Percentiles rank a stretch among this genome's conserved stretches.
Evolutionary conservation across 169 alveolate genomes (phyloP).

Genomic region (Plasmodium gonderi): DNA sequence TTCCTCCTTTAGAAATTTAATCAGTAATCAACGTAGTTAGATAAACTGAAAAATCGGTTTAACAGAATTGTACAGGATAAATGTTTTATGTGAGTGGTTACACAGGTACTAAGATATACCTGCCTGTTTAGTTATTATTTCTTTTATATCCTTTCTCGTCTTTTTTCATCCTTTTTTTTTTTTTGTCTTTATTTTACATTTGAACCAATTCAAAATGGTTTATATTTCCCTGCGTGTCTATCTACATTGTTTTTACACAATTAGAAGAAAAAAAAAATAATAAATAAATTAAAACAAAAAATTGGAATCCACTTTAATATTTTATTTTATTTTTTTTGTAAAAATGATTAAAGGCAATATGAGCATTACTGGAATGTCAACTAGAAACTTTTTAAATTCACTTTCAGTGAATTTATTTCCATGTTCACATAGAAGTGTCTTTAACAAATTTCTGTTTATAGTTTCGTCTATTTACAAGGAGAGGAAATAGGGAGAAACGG

Average conservation of each 20-base stretch:
- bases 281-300: too few relatives aligned
- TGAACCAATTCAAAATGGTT: constrained; percentile 35
- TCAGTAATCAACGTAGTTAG: constrained; percentile 28
- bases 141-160: not conserved
- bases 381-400: constrained; percentile 50
- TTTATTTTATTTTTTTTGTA: constrained; percentile 1
- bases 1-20: not conserved
- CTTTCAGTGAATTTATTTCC: constrained; percentile 67
- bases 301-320: not conserved
- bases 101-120: not conserved
- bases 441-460: constrained; percentile 23
- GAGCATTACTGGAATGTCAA: constrained; percentile 46
- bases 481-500: not conserved
- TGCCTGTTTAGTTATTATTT: not conserved
- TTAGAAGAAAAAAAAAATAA: not conserved
- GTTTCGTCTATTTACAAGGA: constrained; percentile 20
- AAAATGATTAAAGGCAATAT: not conserved
- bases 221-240: constrained; percentile 37
- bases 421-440: constrained; percentile 39
- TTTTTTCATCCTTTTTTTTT: not conserved
- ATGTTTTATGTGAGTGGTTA: too few relatives aligned
- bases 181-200: constrained; percentile 13
- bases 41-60: constrained; percentile 6
- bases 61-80: too few relatives aligned
- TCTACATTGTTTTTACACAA: constrained; percentile 13